A percentile compares a stretch with the other conserved stretches of the same genome.
Conservation (phyloP, 2,329 filamentous ascomycete species). For the Fusarium mundagurra region DNA sequence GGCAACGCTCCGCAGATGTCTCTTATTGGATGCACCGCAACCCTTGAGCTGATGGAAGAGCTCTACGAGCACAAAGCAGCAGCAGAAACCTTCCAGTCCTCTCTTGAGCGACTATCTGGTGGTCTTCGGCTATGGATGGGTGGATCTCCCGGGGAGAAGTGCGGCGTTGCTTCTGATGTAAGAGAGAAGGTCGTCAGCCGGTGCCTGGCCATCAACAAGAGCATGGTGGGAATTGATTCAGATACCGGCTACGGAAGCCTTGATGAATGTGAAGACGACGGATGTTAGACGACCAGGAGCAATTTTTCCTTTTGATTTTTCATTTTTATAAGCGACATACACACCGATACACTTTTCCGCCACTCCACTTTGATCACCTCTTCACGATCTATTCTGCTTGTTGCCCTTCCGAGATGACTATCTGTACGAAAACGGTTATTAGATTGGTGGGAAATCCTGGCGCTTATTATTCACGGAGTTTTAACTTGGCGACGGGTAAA, state of each 20-base stretch:
- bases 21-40: conserved; percentile 68
- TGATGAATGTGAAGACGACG: conserved; percentile 58
- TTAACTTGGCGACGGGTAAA: conserved; percentile 37
- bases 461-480: conserved; percentile 37
- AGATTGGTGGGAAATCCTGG: conserved; percentile 32
- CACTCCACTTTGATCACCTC: conserved; percentile 28
- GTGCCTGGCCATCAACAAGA: conserved; percentile 66
- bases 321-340: conserved; percentile 7
- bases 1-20: conserved; percentile 57
- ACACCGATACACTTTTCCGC: conserved; percentile 2
- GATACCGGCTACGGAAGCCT: conserved; percentile 70
- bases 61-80: conserved; percentile 59
- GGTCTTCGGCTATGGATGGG: conserved; percentile 70
- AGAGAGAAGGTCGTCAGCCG: conserved; percentile 64
- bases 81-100: conserved; percentile 56
- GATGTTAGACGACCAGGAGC: conserved; percentile 34
- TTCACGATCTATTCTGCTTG: conserved; percentile 6
- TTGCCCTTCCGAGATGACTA: conserved; percentile 32
- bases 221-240: conserved; percentile 66
- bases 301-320: background rate
- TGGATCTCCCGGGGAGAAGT: conserved; percentile 59
- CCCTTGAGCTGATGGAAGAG: conserved; percentile 66
- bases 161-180: conserved; percentile 61
- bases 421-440: conserved; percentile 44
- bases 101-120: conserved; percentile 67